Evolutionary conservation across 2,329 filamentous ascomycete species (phyloP).

Genomic region (Emydomyces testavorans): DNA sequence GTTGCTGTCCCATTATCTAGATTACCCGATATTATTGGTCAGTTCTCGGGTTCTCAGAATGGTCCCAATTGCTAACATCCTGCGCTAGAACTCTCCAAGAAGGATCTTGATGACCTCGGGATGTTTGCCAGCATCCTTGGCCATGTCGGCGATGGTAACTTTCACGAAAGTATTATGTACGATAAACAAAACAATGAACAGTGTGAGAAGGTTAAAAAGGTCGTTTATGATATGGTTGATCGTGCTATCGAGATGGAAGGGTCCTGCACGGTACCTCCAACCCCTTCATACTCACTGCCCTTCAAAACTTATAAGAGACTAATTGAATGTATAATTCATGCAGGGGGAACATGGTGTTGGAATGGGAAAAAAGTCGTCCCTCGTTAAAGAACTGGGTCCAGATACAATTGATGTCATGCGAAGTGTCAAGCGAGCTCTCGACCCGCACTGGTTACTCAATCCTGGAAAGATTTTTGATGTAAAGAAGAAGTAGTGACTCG

Average conservation of each 20-base stretch:
- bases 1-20: conserved; percentile 51
- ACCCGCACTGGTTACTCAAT: conserved; percentile 82
- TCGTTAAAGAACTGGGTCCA: conserved; percentile 66
- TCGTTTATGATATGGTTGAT: conserved; percentile 81
- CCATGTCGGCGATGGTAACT: conserved; percentile 89
- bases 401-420: conserved; percentile 78
- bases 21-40: conserved; percentile 51
- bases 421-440: conserved; percentile 67
- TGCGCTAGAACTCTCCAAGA: conserved; percentile 64
- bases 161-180: conserved; percentile 88
- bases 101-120: conserved; percentile 74
- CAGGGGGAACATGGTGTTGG: conserved; percentile 73
- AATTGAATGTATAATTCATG: neutral
- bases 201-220: conserved; percentile 62
- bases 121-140: conserved; percentile 80
- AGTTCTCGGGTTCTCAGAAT: conserved; percentile 9
- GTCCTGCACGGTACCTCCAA: conserved; percentile 55
- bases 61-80: conserved; percentile 15
- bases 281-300: neutral
- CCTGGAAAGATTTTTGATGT: conserved; percentile 83
- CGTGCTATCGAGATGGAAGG: conserved; percentile 90
- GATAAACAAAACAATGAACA: conserved; percentile 58
- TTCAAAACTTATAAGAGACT: neutral
- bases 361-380: conserved; percentile 70
- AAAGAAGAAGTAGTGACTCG: conserved; percentile 7